Conservation (phyloP, 805 yeast genomes). For the Pachysolen tannophilus region DNA sequence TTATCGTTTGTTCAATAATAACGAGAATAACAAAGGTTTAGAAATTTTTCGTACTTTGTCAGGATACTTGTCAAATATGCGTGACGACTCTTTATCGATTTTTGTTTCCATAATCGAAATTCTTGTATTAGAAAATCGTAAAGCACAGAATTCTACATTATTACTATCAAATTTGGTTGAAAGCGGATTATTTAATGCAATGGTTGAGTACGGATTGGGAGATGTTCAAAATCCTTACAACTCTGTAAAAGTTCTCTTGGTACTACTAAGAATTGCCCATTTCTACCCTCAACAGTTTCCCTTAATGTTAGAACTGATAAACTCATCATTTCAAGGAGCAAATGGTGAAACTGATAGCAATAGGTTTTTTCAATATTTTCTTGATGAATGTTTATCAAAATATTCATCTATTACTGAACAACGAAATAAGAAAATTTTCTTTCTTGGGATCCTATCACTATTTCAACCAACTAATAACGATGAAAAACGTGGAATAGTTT, state of each 20-base stretch:
- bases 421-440: conserved; percentile 50
- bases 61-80: conserved; percentile 47
- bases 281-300: conserved; percentile 28
- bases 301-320: conserved; percentile 21
- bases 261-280: conserved; percentile 29
- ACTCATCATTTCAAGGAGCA: conserved; percentile 9
- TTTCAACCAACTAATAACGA: conserved; percentile 19
- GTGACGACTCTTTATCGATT: conserved; percentile 62
- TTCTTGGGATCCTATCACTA: conserved; percentile 21
- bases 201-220: conserved; percentile 32
- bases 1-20: conserved; percentile 32
- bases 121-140: conserved; percentile 21
- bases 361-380: conserved; percentile 12
- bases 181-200: conserved; percentile 37
- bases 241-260: conserved; percentile 28
- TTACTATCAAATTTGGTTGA: conserved; percentile 23
- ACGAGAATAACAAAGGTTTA: conserved; percentile 25
- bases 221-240: conserved; percentile 34
- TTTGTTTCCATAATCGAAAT: conserved; percentile 49
- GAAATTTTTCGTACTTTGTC: conserved; percentile 42
- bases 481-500: conserved; percentile 17
- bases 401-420: conserved; percentile 60
- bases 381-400: conserved; percentile 19
- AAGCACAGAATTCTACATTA: conserved; percentile 13
- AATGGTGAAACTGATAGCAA: no score